phyloP scores from a whole-genome alignment of 2,329 filamentous ascomycete genomes.

The Cryphonectria nitschkei region DNA sequence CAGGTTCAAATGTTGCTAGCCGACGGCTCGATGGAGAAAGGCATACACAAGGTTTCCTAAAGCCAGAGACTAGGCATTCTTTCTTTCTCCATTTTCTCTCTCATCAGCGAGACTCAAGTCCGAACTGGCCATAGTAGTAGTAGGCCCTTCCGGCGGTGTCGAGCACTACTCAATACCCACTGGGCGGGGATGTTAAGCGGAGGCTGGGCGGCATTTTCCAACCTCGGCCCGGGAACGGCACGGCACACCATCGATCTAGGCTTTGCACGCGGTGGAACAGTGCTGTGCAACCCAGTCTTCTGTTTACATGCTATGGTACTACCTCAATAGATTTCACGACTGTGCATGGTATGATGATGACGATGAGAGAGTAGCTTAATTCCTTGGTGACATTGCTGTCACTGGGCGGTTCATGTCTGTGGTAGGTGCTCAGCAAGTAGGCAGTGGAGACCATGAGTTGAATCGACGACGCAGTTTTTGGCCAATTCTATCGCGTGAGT shows the following conservation, averaged over 20 bases:
- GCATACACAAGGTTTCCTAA: not conserved
- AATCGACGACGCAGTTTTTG: too few relatives aligned
- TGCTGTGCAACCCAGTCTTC: too few relatives aligned
- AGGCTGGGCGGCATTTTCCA: not conserved
- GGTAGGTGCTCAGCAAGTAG: not conserved
- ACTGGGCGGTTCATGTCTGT: not conserved
- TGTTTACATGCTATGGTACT: too few relatives aligned
- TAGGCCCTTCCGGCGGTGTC: not conserved
- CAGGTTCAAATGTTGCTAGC: too few relatives aligned
- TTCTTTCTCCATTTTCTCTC: not conserved
- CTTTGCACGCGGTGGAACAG: not conserved
- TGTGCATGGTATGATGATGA: not conserved
- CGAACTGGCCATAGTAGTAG: not conserved
- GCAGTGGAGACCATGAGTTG: too few relatives aligned
- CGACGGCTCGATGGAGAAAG: not conserved
- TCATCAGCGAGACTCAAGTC: not conserved
- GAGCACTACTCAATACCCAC: not conserved
- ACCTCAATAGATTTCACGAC: too few relatives aligned
- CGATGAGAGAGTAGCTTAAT: not conserved
- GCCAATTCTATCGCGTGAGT: too few relatives aligned
- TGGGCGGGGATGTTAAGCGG: not conserved
- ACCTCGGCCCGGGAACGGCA: not conserved
- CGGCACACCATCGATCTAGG: not conserved
- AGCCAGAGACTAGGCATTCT: not conserved
- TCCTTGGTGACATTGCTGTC: too few relatives aligned